Conservation (phyloP, 1,139 yeast species). For the Geotrichum klebahnii region DNA sequence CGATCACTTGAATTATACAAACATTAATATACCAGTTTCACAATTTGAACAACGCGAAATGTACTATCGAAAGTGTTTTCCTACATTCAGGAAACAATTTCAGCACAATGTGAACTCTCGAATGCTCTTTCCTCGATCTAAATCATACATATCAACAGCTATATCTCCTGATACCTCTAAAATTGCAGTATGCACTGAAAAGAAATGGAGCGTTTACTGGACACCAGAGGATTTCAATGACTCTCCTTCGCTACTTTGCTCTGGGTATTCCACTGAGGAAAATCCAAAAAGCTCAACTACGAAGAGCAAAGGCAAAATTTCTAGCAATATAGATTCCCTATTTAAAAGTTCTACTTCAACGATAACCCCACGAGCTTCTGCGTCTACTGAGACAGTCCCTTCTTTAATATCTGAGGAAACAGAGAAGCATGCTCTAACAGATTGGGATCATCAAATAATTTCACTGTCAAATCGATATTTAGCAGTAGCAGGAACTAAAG, state of each 20-base stretch:
- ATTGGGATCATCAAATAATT: constrained; percentile 67
- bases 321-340: too few relatives aligned
- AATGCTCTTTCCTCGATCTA: constrained; percentile 47
- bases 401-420: constrained; percentile 28
- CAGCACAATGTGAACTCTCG: constrained; percentile 62
- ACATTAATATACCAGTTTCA: background rate
- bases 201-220: constrained; percentile 68
- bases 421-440: constrained; percentile 20
- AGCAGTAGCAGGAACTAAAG: constrained; percentile 70
- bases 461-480: constrained; percentile 57
- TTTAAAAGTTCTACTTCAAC: too few relatives aligned
- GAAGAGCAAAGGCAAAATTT: constrained; percentile 21
- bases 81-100: constrained; percentile 66
- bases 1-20: constrained; percentile 2
- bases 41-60: constrained; percentile 31
- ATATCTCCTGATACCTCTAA: constrained; percentile 60
- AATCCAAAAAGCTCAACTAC: constrained; percentile 20
- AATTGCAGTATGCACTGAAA: constrained; percentile 62
- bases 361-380: background rate
- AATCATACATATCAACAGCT: constrained; percentile 54
- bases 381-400: background rate
- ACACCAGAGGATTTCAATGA: constrained; percentile 45
- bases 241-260: constrained; percentile 57
- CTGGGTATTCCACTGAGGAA: constrained; percentile 68
- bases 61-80: constrained; percentile 70